Percentiles rank a stretch among this genome's conserved stretches.
Conservation (phyloP, 192 early-diverging fungal species). For the Helicostylum pulchrum region DNA sequence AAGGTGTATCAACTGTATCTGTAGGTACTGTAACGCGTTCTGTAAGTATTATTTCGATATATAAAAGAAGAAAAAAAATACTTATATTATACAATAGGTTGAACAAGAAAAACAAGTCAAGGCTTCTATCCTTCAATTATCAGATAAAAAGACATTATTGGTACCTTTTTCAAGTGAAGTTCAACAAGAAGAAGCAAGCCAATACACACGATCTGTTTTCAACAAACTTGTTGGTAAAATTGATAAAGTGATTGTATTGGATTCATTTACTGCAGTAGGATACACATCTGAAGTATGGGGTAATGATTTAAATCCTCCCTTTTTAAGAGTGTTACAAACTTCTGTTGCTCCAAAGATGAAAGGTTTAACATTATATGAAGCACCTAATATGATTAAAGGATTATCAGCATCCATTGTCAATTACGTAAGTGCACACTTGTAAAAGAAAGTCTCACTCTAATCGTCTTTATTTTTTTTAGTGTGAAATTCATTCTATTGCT, state of each 20-base stretch:
- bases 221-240: background rate
- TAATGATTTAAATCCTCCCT: constrained; percentile 22
- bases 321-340: constrained; percentile 28
- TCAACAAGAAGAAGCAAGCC: background rate
- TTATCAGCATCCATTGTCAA: constrained; percentile 21
- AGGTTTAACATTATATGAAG: constrained; percentile 17
- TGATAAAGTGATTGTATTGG: constrained; percentile 28
- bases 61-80: background rate
- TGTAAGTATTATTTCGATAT: background rate
- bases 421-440: constrained; percentile 18
- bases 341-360: constrained; percentile 10
- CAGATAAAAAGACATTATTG: background rate
- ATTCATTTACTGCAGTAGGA: constrained; percentile 24
- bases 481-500: constrained; percentile 27
- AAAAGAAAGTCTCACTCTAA: background rate
- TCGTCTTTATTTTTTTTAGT: constrained; percentile 13
- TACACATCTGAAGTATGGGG: constrained; percentile 22
- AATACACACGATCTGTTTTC: background rate
- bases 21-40: background rate
- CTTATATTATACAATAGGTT: background rate
- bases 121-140: background rate
- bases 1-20: background rate
- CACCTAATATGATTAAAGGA: constrained; percentile 26
- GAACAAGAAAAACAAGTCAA: background rate
- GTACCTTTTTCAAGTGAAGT: background rate